A percentile compares a stretch with the other conserved stretches of the same genome.
Conservation (phyloP, 495 filamentous ascomycete genomes). For the Cercophora scortea region DNA sequence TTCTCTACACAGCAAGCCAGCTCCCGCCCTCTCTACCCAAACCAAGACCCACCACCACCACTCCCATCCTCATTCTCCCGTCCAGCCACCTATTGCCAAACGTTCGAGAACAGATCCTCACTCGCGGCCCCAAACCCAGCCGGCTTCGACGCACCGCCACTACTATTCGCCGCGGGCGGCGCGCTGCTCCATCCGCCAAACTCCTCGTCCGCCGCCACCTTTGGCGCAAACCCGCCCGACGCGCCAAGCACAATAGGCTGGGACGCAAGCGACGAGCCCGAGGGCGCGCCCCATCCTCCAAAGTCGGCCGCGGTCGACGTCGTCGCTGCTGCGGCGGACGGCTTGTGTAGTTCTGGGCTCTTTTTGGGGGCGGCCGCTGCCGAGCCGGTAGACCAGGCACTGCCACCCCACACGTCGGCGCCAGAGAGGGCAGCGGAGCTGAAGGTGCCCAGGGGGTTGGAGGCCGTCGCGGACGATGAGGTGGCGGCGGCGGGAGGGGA, state of each 20-base stretch:
- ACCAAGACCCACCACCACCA: not conserved
- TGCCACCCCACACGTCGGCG: conserved; percentile 44
- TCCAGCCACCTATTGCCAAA: conserved; percentile 58
- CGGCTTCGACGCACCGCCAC: conserved; percentile 25
- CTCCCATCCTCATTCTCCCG: not conserved
- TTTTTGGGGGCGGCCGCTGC: conserved; percentile 34
- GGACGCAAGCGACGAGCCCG: conserved; percentile 31
- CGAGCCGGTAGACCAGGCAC: conserved; percentile 41
- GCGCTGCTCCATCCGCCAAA: conserved; percentile 87
- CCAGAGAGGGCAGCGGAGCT: not conserved
- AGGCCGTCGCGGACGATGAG: conserved; percentile 12
- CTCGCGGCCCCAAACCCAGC: conserved; percentile 53
- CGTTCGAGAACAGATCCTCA: conserved; percentile 90
- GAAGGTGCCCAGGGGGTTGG: conserved; percentile 24
- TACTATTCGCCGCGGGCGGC: conserved; percentile 31
- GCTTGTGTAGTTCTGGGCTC: conserved; percentile 22
- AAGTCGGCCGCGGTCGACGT: conserved; percentile 35
- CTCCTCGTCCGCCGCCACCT: conserved; percentile 77
- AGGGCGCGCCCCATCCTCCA: conserved; percentile 44
- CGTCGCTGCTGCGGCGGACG: conserved; percentile 28
- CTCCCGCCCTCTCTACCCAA: no score
- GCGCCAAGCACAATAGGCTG: conserved; percentile 46
- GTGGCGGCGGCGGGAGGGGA: conserved; percentile 40
- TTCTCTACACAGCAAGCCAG: no score
- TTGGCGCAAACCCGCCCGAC: conserved; percentile 49